Conservation (phyloP, 345 rosid genomes). For the Gossypium ekmanianum region DNA sequence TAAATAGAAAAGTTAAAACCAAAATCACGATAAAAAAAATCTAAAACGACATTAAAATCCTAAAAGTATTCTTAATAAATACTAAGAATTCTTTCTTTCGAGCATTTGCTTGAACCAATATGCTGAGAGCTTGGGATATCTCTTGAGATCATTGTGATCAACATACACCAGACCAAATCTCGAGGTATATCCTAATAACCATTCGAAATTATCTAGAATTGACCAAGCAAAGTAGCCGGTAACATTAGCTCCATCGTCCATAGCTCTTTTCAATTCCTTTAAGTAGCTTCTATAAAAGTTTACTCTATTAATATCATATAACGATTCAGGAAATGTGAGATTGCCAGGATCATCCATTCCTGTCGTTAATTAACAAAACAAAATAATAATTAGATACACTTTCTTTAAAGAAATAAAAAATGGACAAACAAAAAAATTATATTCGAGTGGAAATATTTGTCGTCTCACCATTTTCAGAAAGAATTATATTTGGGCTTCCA, state of each 20-base stretch:
- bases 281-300: constrained; percentile 41
- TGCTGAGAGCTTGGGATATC: constrained; percentile 74
- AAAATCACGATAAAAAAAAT: too few species aligned
- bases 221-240: constrained; percentile 59
- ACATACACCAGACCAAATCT: constrained; percentile 52
- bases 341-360: constrained; percentile 17
- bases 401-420: too few species aligned
- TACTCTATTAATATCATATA: constrained; percentile 41
- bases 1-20: too few species aligned
- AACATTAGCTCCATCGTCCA: too few species aligned
- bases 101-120: constrained; percentile 31
- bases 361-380: background rate
- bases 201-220: constrained; percentile 60
- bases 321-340: constrained; percentile 24
- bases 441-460: background rate
- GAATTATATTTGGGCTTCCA: constrained; percentile 15
- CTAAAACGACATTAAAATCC: too few species aligned
- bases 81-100: constrained; percentile 19
- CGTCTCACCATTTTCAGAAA: too few species aligned
- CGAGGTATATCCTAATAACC: constrained; percentile 48
- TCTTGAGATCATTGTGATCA: constrained; percentile 40
- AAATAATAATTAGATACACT: too few species aligned
- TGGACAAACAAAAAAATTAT: background rate
- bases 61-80: too few species aligned
- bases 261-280: constrained; percentile 28